Evolutionary conservation across 768 basidiomycete species (phyloP), one percentile per base, ranked within the genome.

Genomic region (Suillus plorans): DNA sequence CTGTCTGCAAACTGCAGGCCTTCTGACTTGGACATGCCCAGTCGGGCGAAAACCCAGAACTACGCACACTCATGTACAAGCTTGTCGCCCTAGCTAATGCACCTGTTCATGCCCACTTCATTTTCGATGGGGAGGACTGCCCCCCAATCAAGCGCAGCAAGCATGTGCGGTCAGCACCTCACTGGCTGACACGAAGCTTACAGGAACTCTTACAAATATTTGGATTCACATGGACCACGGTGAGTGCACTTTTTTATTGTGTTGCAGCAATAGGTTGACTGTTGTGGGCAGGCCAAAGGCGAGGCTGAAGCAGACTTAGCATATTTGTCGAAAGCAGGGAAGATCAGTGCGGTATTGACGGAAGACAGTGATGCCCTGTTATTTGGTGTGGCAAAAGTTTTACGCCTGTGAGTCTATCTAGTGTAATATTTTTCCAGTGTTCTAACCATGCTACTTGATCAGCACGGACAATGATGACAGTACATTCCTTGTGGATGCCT

Each of bases 51-150:
- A 82, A 83, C 65, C 81, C 83, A 1, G 80, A 82, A 67, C 74
- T 85, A 7, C 68, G 75, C 0, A 75, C 76, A 0, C 74, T 86
- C 1, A 85, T 84, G 70, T 80, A 75, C 74, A 79, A 79, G 25
- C 76, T 83, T 16, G 71, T 76, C 1, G 65, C 73, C 1, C 70
- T 86, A 9, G 69, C 81, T 2, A 64, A 76, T 8, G 69, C 77
- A 4, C 78, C 80, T 1, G 67, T 83, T 44, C 70, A 77, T 1
- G 76, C 77, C 8, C 71, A 85, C 1, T 84, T 86, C 69, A 81
- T 86, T 0, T 85, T 86, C 65, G 81, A 86, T 71, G 84, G 85
- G 0, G 76, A 78, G 0, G 59, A 74, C 22, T 76, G 82, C 42
- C 84, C 85, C 5, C 50, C 63, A 5, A 65, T 74, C 44, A 85